Percentiles rank a stretch among this genome's conserved stretches.
Conservation (phyloP, 2,329 filamentous ascomycete species). For the Monilinia polystroma region DNA sequence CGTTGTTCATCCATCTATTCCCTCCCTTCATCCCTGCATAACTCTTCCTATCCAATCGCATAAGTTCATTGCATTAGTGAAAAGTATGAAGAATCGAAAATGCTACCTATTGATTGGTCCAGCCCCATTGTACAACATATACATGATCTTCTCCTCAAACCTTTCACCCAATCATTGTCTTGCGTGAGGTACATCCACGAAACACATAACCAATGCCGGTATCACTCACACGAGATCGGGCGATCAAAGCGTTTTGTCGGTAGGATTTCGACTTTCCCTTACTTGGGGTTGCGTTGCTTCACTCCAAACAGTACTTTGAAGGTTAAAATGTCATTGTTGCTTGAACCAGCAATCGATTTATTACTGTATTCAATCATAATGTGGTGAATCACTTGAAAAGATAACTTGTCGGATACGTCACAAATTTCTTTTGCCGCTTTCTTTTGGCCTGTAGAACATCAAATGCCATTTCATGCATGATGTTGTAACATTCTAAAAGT, state of each 20-base stretch:
- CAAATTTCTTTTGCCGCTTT: neutral
- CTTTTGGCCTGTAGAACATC: constrained; percentile 17
- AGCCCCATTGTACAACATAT: neutral
- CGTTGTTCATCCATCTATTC: constrained; percentile 3
- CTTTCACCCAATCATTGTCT: neutral
- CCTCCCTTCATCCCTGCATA: neutral
- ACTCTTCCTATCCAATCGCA: neutral
- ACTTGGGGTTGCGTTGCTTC: neutral
- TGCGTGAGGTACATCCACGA: neutral
- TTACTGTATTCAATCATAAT: neutral
- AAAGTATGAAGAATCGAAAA: too few species aligned
- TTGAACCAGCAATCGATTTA: constrained; percentile 8
- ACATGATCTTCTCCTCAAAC: neutral
- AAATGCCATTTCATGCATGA: constrained; percentile 23
- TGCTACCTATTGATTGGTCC: neutral
- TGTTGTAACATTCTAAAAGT: constrained; percentile 20
- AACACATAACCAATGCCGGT: neutral
- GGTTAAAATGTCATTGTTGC: neutral
- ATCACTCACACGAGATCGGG: constrained; percentile 11
- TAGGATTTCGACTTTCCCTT: constrained; percentile 13
- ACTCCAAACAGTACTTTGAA: neutral
- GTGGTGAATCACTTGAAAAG: constrained; percentile 6
- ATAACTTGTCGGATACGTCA: neutral
- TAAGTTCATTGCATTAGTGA: neutral
- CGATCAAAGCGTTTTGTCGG: constrained; percentile 10